phyloP scores from a whole-genome alignment of 192 early-diverging fungal genomes.

The Coemansia reversa region DNA sequence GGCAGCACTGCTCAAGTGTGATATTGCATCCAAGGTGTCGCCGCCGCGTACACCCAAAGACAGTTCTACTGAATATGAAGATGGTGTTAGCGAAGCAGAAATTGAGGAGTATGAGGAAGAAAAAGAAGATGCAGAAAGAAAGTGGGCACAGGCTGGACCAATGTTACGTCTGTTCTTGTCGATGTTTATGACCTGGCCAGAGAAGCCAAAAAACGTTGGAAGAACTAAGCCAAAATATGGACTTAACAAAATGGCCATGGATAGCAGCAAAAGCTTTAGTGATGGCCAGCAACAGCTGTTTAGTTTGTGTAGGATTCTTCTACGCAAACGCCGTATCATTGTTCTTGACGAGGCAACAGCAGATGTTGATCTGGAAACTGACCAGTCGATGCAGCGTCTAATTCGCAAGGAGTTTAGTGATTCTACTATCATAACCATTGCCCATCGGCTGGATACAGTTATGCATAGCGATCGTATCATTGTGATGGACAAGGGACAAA shows the following conservation, averaged over 20 bases:
- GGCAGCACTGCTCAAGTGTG: too few species aligned
- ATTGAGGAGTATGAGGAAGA: not conserved
- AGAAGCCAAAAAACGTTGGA: constrained; percentile 13
- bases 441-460: constrained; percentile 69
- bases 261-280: constrained; percentile 22
- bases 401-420: constrained; percentile 57
- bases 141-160: too few species aligned
- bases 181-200: constrained; percentile 10
- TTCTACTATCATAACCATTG: constrained; percentile 58
- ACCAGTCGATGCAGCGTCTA: constrained; percentile 22
- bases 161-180: not conserved
- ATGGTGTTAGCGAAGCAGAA: not conserved
- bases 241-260: not conserved
- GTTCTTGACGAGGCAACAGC: constrained; percentile 73
- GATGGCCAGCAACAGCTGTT: constrained; percentile 65
- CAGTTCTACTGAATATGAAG: not conserved
- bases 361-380: constrained; percentile 55
- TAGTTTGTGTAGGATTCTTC: constrained; percentile 60
- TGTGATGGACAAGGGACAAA: constrained; percentile 67
- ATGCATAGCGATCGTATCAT: constrained; percentile 68
- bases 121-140: constrained; percentile 1
- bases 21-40: too few species aligned
- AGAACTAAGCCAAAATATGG: not conserved
- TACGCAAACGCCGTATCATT: constrained; percentile 57
- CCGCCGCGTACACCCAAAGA: not conserved